Evolutionary conservation across 345 rosid species (phyloP), one percentile per base, ranked within the genome.

Genomic region (Aethionema arabicum): DNA sequence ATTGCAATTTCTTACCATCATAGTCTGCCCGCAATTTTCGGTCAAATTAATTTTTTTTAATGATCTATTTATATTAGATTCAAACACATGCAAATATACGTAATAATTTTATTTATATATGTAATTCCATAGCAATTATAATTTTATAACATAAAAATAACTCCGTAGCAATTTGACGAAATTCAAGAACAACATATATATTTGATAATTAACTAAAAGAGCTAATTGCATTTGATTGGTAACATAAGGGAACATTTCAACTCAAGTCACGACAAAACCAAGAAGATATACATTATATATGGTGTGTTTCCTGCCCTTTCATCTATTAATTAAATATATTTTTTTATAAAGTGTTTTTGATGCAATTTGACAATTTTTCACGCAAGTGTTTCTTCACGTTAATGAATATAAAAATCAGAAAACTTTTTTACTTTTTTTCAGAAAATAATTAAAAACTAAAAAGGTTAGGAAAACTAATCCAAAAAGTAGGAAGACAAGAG

Each of bases 381-480:
- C 69, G 74, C 69, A 70, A 70, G 69, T 63, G 41, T 53, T 58
- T 53, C 39, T 11, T 52, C 37, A 9, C 47, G 54, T 61, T 54
- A 21, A 62, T 62, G 39, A 62, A 40, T 70, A 70, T 61, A 63
- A 63, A 69, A 56, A 2, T 63, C 1, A 63, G 45, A 41, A 59
- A 52, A 52, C 56, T 71, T 37, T 64, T 37, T 30, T 30, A 49
- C 41, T 53, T 66, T 65, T 12, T 2, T 21, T 21, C 27, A 21
- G 27, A 21, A 16, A 60, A 37, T n/a, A 54, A 32, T 16, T 11
- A 57, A 16, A 7, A 31, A 68, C 43, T 63, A 51, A 83, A 78
- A 67, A 52, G 52, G 60, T 56, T 69, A 76, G 41, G 27, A 75
- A 76, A 91, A 81, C 86, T 86, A 81, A 88, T 80, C 88, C 80